These are phyloP conservation scores for Entomortierella beljakovae DNA, from an alignment of 192 early-diverging fungal genomes.

Conservation along the genomic window DNA sequence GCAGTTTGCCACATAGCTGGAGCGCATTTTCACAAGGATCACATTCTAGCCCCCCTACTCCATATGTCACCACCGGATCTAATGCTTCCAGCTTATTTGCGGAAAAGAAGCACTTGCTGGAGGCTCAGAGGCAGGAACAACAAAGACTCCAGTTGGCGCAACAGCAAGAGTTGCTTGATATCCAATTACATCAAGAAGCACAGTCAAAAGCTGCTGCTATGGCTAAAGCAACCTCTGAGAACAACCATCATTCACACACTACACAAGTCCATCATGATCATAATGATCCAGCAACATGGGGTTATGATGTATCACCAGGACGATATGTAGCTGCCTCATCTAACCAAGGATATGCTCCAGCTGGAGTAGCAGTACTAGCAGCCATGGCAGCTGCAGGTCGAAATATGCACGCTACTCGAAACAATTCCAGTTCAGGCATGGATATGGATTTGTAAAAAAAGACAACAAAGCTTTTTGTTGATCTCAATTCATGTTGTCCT, in stretches of 20 bases:
- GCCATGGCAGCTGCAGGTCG: slow-evolving; percentile 37
- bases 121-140: slow-evolving; percentile 22
- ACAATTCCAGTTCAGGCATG: slow-evolving; percentile 17
- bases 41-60: slow-evolving; percentile 32
- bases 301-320: neutral
- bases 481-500: neutral
- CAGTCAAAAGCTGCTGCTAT: slow-evolving; percentile 6
- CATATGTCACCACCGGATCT: slow-evolving; percentile 1
- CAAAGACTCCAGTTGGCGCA: slow-evolving; percentile 31
- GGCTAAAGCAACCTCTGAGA: neutral
- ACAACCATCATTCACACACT: too few relatives aligned
- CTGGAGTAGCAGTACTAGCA: slow-evolving; percentile 43
- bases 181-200: slow-evolving; percentile 27
- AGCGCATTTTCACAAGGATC: slow-evolving; percentile 28
- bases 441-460: slow-evolving; percentile 34
- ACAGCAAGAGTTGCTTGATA: slow-evolving; percentile 24
- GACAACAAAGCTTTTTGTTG: too few relatives aligned
- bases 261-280: slow-evolving; percentile 39
- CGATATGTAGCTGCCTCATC: too few relatives aligned
- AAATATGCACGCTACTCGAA: slow-evolving; percentile 8
- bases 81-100: slow-evolving; percentile 14
- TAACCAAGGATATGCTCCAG: slow-evolving; percentile 40
- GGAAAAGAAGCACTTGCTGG: slow-evolving; percentile 24
- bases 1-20: slow-evolving; percentile 1
- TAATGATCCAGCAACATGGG: slow-evolving; percentile 51